Base-by-base conservation (phyloP, 129 eudicot species). In the Lactuca saligna region DNA sequence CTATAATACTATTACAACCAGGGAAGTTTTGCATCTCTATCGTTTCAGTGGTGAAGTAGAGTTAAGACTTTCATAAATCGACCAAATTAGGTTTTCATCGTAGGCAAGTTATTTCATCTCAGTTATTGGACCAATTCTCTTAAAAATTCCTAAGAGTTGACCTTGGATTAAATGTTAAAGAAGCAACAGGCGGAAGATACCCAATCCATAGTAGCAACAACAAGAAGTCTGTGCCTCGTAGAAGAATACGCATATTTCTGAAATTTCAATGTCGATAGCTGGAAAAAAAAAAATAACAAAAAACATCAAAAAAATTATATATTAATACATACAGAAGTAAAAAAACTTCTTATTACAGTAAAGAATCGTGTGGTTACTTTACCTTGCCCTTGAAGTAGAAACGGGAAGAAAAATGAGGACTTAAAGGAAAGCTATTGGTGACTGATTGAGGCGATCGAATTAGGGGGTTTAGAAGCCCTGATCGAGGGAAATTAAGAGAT, bases 191-290 rank as follows among this genome's bases (percentile, higher is more conserved):
- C 2, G 59, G 49, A 68, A 68, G 7, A 54, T 76, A 76, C 80
- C 80, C 75, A 76, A 61, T 76, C 80, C 80, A 76, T 76, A 38
- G 74, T 46, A 32, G 75, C 64, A 68, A 69, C 65, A 68, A 68
- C 64, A 76, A 69, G 58, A 68, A 59, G 55, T 7, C 74, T 59
- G 17, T 37, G 63, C 55, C 61, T 67, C 31, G 70, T 64, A 73
- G 65, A 73, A 64, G 37, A 63, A 54, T 4, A 14, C 29, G 74
- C 80, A 75, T 50, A 59, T 60, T 69, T 67, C 69, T 38, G 62
- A 5, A 50, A 14, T 67, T 61, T 67, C 54, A 50, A 75, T 48
- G 63, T 46, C 57, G 55, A 67, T 20, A 75, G 14, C 76, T 72
- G 69, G 3, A 61, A 4, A 60, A 39, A 56, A n/a, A n/a, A 20